Evolutionary conservation across 2,329 filamentous ascomycete genomes (phyloP).

Genomic region (Nigrograna mackinnonii): DNA sequence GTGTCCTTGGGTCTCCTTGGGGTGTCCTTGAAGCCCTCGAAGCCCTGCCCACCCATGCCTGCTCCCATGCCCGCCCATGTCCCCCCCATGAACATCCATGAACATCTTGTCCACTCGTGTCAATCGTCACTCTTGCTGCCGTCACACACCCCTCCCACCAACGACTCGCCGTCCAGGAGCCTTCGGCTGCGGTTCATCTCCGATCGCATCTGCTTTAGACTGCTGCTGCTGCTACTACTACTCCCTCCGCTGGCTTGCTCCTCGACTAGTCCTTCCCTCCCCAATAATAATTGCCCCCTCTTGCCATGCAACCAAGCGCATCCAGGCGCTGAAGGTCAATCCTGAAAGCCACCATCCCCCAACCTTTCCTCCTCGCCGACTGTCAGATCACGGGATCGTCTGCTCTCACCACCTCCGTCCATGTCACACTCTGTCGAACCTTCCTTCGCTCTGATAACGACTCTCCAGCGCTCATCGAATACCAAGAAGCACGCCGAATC

Average conservation of each 20-base stretch:
- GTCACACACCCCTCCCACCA: slow-evolving; percentile 7
- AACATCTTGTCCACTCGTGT: slow-evolving; percentile 2
- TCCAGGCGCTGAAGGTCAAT: neutral
- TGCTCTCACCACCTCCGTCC: slow-evolving; percentile 19
- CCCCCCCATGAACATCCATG: too few species aligned
- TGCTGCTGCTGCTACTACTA: slow-evolving; percentile 23
- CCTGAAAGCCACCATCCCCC: neutral
- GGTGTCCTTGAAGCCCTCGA: too few species aligned
- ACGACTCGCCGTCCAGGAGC: slow-evolving; percentile 4
- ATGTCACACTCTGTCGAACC: slow-evolving; percentile 27
- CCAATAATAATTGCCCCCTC: too few species aligned
- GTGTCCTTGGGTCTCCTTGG: too few species aligned
- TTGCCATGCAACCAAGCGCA: too few species aligned
- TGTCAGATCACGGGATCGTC: slow-evolving; percentile 34
- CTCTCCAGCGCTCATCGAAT: slow-evolving; percentile 6
- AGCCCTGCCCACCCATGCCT: too few species aligned
- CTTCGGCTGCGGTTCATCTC: slow-evolving; percentile 32
- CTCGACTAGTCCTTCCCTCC: too few species aligned
- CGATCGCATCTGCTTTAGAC: slow-evolving; percentile 38
- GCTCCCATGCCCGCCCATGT: too few species aligned
- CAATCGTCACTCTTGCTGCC: slow-evolving; percentile 6
- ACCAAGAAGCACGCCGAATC: slow-evolving; percentile 17
- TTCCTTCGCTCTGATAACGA: slow-evolving; percentile 4
- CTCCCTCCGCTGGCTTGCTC: too few species aligned
- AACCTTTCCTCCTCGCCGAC: neutral